These are phyloP conservation scores for Phialophora chinensis DNA, from an alignment of 2,329 filamentous ascomycete genomes.

Conservation along the genomic window DNA sequence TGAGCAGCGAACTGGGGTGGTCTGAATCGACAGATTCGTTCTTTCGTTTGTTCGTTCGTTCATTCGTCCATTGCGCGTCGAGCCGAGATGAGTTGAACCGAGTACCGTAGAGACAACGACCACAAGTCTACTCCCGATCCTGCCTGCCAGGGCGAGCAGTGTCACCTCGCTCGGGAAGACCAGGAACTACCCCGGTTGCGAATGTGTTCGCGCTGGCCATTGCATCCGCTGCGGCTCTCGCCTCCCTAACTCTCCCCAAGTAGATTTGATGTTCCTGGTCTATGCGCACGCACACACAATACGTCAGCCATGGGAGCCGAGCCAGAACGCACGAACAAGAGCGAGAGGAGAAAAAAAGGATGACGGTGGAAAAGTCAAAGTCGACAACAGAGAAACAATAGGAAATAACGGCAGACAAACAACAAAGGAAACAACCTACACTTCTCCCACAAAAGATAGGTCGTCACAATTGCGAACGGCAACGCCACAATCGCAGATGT, in stretches of 20 bases:
- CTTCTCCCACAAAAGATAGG: conserved; percentile 36
- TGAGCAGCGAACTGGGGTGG: neutral
- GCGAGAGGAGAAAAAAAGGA: neutral
- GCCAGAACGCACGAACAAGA: neutral
- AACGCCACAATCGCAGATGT: conserved; percentile 34
- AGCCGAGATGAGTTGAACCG: neutral
- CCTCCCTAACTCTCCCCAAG: neutral
- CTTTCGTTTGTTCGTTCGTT: neutral
- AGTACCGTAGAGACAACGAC: neutral
- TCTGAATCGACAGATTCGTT: neutral
- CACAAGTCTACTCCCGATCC: neutral
- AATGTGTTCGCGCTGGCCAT: neutral
- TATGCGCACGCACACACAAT: neutral
- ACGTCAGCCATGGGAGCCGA: neutral
- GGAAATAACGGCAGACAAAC: neutral
- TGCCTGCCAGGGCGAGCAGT: neutral
- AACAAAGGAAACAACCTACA: conserved; percentile 24
- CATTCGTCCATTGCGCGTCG: no score
- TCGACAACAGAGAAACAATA: neutral
- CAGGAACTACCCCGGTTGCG: no score
- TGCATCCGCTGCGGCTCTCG: neutral
- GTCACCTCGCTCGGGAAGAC: neutral
- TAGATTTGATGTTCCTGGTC: conserved; percentile 12
- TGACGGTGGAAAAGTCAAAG: neutral
- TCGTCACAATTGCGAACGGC: conserved; percentile 36